Conservation (phyloP, 768 basidiomycete genomes). For the Termitomyces sp. region DNA sequence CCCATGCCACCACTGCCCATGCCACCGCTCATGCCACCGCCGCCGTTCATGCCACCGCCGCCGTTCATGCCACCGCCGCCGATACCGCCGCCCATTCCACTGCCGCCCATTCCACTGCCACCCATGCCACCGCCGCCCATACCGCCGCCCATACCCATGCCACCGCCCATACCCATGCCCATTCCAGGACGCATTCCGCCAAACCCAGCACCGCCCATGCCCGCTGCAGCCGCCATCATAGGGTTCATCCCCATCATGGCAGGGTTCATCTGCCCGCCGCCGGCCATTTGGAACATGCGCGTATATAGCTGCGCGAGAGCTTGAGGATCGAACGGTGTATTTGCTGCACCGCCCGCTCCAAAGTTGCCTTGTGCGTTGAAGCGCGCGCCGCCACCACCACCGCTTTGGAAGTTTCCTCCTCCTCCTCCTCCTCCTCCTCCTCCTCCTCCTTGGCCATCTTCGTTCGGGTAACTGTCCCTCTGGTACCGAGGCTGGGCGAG, state of each 20-base stretch:
- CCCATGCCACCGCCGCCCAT: constrained; percentile 27
- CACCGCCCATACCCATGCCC: constrained; percentile 28
- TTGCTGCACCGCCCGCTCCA: constrained; percentile 25
- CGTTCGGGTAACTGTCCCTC: constrained; percentile 54
- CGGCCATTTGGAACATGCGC: constrained; percentile 88
- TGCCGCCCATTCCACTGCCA: constrained; percentile 30
- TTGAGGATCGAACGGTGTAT: constrained; percentile 83
- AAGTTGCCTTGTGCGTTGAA: constrained; percentile 35
- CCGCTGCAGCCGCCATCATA: constrained; percentile 17
- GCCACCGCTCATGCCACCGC: constrained; percentile 32
- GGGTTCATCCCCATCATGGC: constrained; percentile 49
- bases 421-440: constrained; percentile 16
- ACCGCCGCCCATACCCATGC: constrained; percentile 38
- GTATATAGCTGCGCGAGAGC: constrained; percentile 91
- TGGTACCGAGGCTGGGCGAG: constrained; percentile 89
- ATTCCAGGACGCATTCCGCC: constrained; percentile 22
- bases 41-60: constrained; percentile 30
- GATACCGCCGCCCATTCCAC: constrained; percentile 26
- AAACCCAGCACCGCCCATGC: constrained; percentile 7
- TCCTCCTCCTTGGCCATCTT: constrained; percentile 31
- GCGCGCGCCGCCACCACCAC: constrained; percentile 10
- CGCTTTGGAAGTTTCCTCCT: constrained; percentile 19
- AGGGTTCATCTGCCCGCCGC: constrained; percentile 47
- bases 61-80: constrained; percentile 27
- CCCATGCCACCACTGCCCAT: constrained; percentile 32